Conservation (phyloP, 2,329 filamentous ascomycete genomes). For the Knoxdaviesia proteae region DNA sequence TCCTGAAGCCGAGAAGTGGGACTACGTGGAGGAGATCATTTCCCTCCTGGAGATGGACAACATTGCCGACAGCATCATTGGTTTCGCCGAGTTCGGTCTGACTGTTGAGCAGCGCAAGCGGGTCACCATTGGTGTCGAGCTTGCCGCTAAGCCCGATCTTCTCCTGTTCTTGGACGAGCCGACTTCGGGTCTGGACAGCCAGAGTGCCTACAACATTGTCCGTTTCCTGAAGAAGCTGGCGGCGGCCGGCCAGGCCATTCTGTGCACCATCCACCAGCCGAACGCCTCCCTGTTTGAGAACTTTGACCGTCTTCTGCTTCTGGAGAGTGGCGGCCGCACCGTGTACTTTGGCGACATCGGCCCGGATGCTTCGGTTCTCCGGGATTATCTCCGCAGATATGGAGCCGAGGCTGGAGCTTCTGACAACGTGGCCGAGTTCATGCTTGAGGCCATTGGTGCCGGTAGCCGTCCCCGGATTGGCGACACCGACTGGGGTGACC, state of each 20-base stretch:
- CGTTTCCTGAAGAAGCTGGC: conserved; percentile 49
- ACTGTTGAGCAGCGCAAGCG: conserved; percentile 48
- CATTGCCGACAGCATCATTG: conserved; percentile 38
- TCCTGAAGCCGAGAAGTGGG: conserved; percentile 31
- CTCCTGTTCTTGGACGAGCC: conserved; percentile 65
- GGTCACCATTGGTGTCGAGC: conserved; percentile 79
- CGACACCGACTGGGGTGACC: conserved; percentile 57
- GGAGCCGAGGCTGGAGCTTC: conserved; percentile 36
- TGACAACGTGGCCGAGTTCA: conserved; percentile 51
- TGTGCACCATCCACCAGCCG: conserved; percentile 83
- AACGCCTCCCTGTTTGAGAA: conserved; percentile 73
- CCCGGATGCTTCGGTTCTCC: conserved; percentile 48
- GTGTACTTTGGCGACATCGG: conserved; percentile 81
- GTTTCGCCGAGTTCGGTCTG: conserved; percentile 44
- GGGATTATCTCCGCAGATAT: conserved; percentile 37
- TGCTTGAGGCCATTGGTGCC: conserved; percentile 69
- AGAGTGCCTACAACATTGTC: conserved; percentile 49
- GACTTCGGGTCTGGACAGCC: conserved; percentile 52
- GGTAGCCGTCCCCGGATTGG: conserved; percentile 53
- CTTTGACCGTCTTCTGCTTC: conserved; percentile 63
- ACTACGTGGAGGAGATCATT: conserved; percentile 41
- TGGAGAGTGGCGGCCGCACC: conserved; percentile 58
- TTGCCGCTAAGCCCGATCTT: conserved; percentile 62
- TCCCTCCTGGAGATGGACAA: conserved; percentile 35
- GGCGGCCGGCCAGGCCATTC: conserved; percentile 64